These are phyloP conservation scores for Backusella macrospora DNA, from an alignment of 192 early-diverging fungal species.

Conservation along the genomic window DNA sequence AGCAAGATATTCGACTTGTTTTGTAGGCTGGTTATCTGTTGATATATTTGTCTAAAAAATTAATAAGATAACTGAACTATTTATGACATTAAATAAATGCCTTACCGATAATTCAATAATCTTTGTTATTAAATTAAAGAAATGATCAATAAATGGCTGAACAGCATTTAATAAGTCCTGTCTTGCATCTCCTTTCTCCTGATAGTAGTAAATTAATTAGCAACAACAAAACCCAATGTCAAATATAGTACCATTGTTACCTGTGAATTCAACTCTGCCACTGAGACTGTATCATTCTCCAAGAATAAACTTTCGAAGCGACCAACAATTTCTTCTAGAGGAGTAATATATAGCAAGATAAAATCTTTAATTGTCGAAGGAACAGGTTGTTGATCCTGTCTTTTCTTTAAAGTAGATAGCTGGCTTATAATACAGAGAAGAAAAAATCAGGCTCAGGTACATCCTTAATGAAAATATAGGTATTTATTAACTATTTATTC, in stretches of 20 bases:
- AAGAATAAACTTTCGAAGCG: constrained; percentile 18
- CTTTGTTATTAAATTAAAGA: constrained; percentile 43
- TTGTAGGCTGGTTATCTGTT: constrained; percentile 12
- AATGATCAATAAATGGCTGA: constrained; percentile 45
- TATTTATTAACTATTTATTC: neutral
- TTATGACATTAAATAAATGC: neutral
- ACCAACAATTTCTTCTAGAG: constrained; percentile 21
- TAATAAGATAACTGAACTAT: neutral
- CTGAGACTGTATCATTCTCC: neutral
- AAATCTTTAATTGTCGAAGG: constrained; percentile 7
- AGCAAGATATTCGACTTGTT: constrained; percentile 19
- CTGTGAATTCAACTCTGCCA: neutral
- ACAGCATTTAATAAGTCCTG: constrained; percentile 42
- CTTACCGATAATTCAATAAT: constrained; percentile 54
- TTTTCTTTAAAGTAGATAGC: constrained; percentile 15
- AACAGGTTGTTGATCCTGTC: neutral
- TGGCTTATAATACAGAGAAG: constrained; percentile 14
- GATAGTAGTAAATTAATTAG: neutral
- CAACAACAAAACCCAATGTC: neutral
- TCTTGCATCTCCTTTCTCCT: constrained; percentile 35
- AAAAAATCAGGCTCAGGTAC: neutral
- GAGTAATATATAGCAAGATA: neutral
- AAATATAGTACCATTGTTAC: neutral
- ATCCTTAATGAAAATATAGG: neutral
- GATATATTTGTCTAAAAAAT: constrained; percentile 10